Conservation (phyloP, 805 yeast genomes). For the Metschnikowia aberdeeniae region DNA sequence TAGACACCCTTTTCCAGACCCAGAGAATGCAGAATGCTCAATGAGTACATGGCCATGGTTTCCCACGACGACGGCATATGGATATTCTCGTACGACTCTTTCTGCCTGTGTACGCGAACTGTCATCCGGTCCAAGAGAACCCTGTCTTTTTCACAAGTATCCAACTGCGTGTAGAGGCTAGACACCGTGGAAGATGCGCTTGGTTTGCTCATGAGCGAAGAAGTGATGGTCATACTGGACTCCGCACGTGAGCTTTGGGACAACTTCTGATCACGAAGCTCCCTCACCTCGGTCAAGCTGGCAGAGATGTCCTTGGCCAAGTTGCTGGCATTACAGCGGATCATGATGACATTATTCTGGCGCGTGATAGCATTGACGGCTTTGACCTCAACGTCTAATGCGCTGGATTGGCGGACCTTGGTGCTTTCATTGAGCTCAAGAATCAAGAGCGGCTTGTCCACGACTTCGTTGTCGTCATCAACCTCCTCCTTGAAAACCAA, state of each 20-base stretch:
- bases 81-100: constrained; percentile 25
- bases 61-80: constrained; percentile 41
- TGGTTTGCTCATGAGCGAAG: constrained; percentile 37
- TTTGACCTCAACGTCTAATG: constrained; percentile 37
- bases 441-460: constrained; percentile 36
- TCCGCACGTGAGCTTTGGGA: constrained; percentile 12
- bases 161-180: constrained; percentile 15
- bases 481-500: constrained; percentile 38
- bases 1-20: constrained; percentile 22
- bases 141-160: constrained; percentile 2
- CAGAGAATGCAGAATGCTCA: constrained; percentile 27
- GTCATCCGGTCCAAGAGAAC: constrained; percentile 30
- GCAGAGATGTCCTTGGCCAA: constrained; percentile 23
- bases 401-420: constrained; percentile 31
- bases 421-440: constrained; percentile 27
- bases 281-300: constrained; percentile 27
- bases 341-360: constrained; percentile 27
- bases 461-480: constrained; percentile 27
- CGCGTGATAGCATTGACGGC: constrained; percentile 29
- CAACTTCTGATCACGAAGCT: constrained; percentile 14
- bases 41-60: constrained; percentile 36
- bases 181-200: constrained; percentile 20
- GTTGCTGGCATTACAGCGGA: constrained; percentile 30
- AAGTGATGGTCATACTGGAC: constrained; percentile 29
- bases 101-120: constrained; percentile 35